Base-by-base conservation (phyloP, 2,329 filamentous ascomycete genomes). In the Fusarium penzigii region DNA sequence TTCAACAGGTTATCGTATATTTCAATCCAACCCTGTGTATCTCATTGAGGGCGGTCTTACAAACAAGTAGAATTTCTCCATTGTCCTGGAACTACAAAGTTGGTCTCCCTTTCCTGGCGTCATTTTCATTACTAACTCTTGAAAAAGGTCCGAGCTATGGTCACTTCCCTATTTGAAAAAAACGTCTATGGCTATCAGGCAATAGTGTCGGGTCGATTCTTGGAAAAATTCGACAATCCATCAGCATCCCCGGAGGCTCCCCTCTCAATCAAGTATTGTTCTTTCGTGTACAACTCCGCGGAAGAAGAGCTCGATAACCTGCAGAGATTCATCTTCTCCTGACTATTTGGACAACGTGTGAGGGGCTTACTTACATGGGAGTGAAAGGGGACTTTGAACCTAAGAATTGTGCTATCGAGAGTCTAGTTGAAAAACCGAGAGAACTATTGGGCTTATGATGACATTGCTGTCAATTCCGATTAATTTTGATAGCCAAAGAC, bases 121-220 rank as follows among this genome's bases (percentile, higher is more conserved):
- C 13, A 4, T 36, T 36, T 14, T 36, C 32, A 36, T 9, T 43
- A 34, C 32, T 49, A 13, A 49, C n/a, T 10, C 5, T 3, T 10
- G 16, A 4, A n/a, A 32, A 11, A 49, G 47, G 47, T 49, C 17
- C 29, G 39, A 20, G 47, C 42, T 17, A 29, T 49, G n/a, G 41
- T 44, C 40, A 49, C 47, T 11, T 29, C 12, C 8, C 16, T 32
- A 12, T 10, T 12, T 6, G 20, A 39, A 13, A 39, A 43, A 5
- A 34, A 20, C 10, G n/a, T 49, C 8, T 41, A 44, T 25, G 8
- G 44, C 11, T 49, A 44, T 36, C 29, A 44, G 11, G 42, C 47
- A 17, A 12, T 5, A 10, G n/a, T 44, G 20, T n/a, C 47, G 10
- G 39, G 16, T 12, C 10, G 25, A n/a, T 42, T 49, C 12, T 42